Evolutionary conservation across 768 basidiomycete genomes (phyloP).

Genomic region (Russula abietina): DNA sequence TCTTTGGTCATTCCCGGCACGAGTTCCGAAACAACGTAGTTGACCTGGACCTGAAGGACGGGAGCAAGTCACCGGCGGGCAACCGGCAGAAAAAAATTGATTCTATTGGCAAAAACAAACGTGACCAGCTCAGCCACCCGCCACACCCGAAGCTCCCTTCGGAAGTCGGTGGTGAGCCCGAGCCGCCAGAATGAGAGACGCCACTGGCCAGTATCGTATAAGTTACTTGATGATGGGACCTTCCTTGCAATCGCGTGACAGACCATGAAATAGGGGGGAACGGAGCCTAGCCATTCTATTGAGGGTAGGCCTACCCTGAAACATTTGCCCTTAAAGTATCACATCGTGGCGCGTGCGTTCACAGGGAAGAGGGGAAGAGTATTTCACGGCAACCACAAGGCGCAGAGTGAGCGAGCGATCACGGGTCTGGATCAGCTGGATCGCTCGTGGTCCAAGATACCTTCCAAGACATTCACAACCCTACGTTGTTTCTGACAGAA

Average conservation of each 20-base stretch:
- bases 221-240: background rate
- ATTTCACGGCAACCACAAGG: background rate
- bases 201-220: background rate
- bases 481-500: constrained; percentile 54
- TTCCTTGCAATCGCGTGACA: background rate
- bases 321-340: background rate
- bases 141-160: background rate
- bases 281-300: constrained; percentile 1
- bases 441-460: constrained; percentile 34
- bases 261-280: constrained; percentile 2
- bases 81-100: too few relatives aligned
- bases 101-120: too few relatives aligned
- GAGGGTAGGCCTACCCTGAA: constrained; percentile 8
- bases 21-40: too few relatives aligned
- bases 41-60: too few relatives aligned
- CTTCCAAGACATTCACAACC: constrained; percentile 64
- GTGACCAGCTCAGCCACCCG: too few relatives aligned
- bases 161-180: background rate
- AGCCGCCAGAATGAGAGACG: background rate
- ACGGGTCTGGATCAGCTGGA: constrained; percentile 10
- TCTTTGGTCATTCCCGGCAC: too few relatives aligned
- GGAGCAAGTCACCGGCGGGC: too few relatives aligned
- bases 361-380: background rate
- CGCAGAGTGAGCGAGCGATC: constrained; percentile 1
- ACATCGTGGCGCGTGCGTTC: background rate